A percentile compares a stretch with the other conserved stretches of the same genome.
These are phyloP conservation scores for Grifola frondosa DNA, from an alignment of 1,284 basidiomycete species.

Conservation along the genomic window DNA sequence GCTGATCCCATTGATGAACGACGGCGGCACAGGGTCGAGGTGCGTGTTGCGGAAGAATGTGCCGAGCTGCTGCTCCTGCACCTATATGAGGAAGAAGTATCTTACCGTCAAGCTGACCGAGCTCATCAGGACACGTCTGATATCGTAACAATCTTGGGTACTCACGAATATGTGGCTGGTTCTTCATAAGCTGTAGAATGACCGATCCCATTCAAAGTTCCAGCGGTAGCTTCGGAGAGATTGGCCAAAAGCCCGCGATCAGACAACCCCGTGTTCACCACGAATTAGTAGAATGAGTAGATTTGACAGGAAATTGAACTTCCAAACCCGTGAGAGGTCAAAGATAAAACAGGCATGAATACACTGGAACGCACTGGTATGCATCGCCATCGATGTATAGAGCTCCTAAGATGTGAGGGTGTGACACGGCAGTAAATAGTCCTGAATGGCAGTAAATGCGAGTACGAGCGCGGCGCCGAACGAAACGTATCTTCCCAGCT, in stretches of 20 bases:
- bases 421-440: conserved; percentile 83
- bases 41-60: conserved; percentile 38
- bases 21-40: conserved; percentile 29
- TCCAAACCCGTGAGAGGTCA: conserved; percentile 5
- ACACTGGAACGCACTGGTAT: conserved; percentile 63
- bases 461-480: conserved; percentile 71
- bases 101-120: too few relatives aligned
- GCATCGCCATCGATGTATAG: conserved; percentile 95
- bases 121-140: too few relatives aligned
- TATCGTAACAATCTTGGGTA: too few relatives aligned
- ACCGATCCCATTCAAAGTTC: conserved; percentile 86
- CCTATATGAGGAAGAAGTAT: too few relatives aligned
- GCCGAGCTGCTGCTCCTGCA: conserved; percentile 42
- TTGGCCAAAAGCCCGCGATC: conserved; percentile 89
- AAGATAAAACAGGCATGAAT: too few relatives aligned
- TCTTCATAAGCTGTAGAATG: conserved; percentile 95
- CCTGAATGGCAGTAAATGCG: conserved; percentile 72
- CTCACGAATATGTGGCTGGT: conserved; percentile 75
- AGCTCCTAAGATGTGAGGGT: conserved; percentile 88
- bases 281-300: conserved; percentile 87
- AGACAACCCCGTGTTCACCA: conserved; percentile 81
- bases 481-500: conserved; percentile 88
- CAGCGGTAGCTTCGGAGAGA: conserved; percentile 88
- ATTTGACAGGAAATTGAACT: conserved; percentile 90
- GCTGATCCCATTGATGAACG: conserved; percentile 34